Evolutionary conservation across 768 basidiomycete genomes (phyloP).

Genomic region (Pleurotus tuber-regium): DNA sequence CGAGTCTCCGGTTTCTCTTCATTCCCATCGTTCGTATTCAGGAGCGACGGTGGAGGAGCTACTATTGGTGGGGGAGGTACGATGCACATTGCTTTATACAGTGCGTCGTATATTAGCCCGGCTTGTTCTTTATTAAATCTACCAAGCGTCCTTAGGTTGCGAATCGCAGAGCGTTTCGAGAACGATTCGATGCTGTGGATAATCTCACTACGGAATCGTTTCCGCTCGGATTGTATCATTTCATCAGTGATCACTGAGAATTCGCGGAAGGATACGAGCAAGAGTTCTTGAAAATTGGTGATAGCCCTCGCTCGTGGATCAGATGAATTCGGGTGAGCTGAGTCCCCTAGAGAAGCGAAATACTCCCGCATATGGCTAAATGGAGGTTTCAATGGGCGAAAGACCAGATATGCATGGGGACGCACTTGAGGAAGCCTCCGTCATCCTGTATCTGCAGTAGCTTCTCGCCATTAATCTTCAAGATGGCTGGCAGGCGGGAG

Average conservation of each 20-base stretch:
- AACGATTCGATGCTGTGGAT: constrained; percentile 92
- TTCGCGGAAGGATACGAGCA: constrained; percentile 96
- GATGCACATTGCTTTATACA: constrained; percentile 81
- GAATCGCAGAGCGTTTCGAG: constrained; percentile 85
- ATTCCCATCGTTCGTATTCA: constrained; percentile 54
- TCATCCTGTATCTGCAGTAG: constrained; percentile 94
- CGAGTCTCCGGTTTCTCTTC: constrained; percentile 88
- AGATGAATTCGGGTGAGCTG: constrained; percentile 85
- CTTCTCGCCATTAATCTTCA: constrained; percentile 96
- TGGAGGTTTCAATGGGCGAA: constrained; percentile 1
- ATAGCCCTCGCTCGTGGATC: constrained; percentile 92
- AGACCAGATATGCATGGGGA: constrained; percentile 3
- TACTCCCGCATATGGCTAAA: constrained; percentile 90
- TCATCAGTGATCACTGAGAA: constrained; percentile 97
- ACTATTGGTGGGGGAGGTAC: constrained; percentile 62
- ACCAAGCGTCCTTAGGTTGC: constrained; percentile 79
- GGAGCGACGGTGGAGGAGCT: constrained; percentile 47
- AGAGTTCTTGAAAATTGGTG: constrained; percentile 95
- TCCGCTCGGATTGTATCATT: constrained; percentile 83
- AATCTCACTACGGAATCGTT: constrained; percentile 83
- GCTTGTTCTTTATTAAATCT: constrained; percentile 86
- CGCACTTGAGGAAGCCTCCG: constrained; percentile 91
- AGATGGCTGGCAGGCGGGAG: constrained; percentile 60
- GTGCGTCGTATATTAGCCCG: constrained; percentile 88
- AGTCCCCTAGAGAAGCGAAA: constrained; percentile 89